Conservation (phyloP, 2,329 filamentous ascomycete genomes). For the Basipetospora sp. region DNA sequence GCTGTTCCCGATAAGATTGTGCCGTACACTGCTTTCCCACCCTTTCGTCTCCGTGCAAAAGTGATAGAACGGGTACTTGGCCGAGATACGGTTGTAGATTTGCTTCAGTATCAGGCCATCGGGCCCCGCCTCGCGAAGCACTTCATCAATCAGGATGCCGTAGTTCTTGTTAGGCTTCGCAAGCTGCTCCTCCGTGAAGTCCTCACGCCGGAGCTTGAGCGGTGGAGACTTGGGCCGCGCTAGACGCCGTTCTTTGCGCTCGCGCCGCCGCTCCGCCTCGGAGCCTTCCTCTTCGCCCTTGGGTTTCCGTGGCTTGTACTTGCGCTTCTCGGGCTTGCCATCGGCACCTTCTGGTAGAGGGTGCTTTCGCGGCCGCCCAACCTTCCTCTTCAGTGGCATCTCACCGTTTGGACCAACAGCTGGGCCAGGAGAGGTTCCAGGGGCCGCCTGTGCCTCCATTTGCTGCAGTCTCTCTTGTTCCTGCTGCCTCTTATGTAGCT, state of each 20-base stretch:
- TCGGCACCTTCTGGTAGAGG: slow-evolving; percentile 41
- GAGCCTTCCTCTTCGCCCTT: slow-evolving; percentile 39
- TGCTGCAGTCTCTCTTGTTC: slow-evolving; percentile 22
- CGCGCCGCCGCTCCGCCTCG: slow-evolving; percentile 39
- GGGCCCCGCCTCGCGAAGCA: slow-evolving; percentile 36
- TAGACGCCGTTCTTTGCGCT: slow-evolving; percentile 45
- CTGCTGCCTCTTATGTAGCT: slow-evolving; percentile 39
- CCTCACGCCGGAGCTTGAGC: slow-evolving; percentile 36
- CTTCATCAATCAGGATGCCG: slow-evolving; percentile 45
- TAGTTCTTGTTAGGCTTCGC: slow-evolving; percentile 50
- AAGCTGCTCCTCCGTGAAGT: slow-evolving; percentile 43
- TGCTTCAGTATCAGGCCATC: slow-evolving; percentile 45
- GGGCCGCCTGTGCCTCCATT: slow-evolving; percentile 3
- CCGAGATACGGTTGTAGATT: slow-evolving; percentile 47
- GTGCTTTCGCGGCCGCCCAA: slow-evolving; percentile 50
- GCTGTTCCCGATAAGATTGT: slow-evolving; percentile 48
- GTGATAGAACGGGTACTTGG: slow-evolving; percentile 43
- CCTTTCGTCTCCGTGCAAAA: slow-evolving; percentile 47
- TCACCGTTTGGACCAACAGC: slow-evolving; percentile 2
- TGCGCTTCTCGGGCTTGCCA: slow-evolving; percentile 46
- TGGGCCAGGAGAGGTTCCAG: background rate
- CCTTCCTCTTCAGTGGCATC: slow-evolving; percentile 38
- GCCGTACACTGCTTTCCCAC: slow-evolving; percentile 52
- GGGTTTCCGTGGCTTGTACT: slow-evolving; percentile 49
- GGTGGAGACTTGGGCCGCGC: slow-evolving; percentile 44